Percentiles rank a stretch among this genome's conserved stretches.
Evolutionary conservation across 148 eudicot genomes (phyloP).

Genomic region (Amaranthus palmeri): DNA sequence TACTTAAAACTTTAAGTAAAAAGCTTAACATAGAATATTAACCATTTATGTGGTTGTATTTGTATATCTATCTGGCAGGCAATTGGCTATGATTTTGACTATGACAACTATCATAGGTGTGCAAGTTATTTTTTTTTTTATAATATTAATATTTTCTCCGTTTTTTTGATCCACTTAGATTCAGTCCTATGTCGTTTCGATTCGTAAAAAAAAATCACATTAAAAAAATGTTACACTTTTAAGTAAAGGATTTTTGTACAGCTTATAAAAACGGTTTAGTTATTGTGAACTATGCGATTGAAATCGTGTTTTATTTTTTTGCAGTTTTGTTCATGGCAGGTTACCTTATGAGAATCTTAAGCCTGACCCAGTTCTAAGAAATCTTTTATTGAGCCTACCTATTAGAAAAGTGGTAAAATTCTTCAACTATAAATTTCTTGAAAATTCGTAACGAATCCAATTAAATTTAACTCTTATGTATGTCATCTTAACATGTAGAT

Average conservation of each 20-base stretch:
- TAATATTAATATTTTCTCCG: background rate
- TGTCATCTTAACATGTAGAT: slow-evolving; percentile 33
- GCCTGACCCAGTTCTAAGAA: slow-evolving; percentile 78
- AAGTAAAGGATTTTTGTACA: no score
- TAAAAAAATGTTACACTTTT: no score
- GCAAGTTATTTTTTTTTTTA: background rate
- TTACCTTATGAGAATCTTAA: slow-evolving; percentile 83
- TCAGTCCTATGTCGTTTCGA: no score
- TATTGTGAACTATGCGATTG: background rate
- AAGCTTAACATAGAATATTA: background rate
- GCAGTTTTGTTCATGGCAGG: slow-evolving; percentile 93
- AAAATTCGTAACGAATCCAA: background rate
- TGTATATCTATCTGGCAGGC: slow-evolving; percentile 40
- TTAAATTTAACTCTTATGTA: background rate
- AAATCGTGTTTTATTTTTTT: background rate
- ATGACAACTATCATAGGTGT: slow-evolving; percentile 88
- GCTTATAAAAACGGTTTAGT: no score
- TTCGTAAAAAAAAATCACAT: no score
- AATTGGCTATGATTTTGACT: slow-evolving; percentile 92
- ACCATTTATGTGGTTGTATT: background rate
- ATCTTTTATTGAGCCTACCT: slow-evolving; percentile 71
- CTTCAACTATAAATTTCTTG: background rate
- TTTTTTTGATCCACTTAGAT: background rate
- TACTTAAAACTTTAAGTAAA: background rate
- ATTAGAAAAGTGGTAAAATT: slow-evolving; percentile 85